Evolutionary conservation across 768 basidiomycete genomes (phyloP).

Genomic region (Leccinum obscurum): DNA sequence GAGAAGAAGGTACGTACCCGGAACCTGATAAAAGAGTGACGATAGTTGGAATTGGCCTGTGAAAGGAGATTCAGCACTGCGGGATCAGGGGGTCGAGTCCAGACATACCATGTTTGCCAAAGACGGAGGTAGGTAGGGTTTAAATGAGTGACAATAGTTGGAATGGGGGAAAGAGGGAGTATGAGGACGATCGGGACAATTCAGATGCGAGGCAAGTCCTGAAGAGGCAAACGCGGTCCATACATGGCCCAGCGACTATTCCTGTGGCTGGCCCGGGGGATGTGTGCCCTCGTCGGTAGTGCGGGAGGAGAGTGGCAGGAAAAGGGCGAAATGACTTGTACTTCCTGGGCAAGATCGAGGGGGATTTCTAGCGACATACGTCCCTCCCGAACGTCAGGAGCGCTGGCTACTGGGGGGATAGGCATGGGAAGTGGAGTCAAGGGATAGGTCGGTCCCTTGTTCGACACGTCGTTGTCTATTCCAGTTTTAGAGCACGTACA

Average conservation of each 20-base stretch:
- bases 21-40: no score
- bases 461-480: conserved; percentile 2
- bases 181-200: not conserved
- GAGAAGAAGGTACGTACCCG: no score
- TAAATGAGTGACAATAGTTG: conserved; percentile 23
- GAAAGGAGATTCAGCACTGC: not conserved
- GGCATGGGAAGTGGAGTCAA: conserved; percentile 3
- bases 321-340: not conserved
- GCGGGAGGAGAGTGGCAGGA: conserved; percentile 1
- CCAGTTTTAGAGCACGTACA: not conserved
- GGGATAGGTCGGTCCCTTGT: conserved; percentile 8
- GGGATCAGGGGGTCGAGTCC: not conserved
- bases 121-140: not conserved
- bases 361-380: not conserved
- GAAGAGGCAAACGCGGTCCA: not conserved
- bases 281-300: conserved; percentile 3
- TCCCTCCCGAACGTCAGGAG: not conserved
- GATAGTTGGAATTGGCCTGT: not conserved
- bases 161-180: not conserved
- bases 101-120: conserved; percentile 7
- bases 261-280: conserved; percentile 1
- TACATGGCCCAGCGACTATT: conserved; percentile 1
- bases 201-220: conserved; percentile 3
- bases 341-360: not conserved
- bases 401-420: not conserved